Evolutionary conservation across 441 rosid genomes (phyloP).

Genomic region (Omphalea diandra): DNA sequence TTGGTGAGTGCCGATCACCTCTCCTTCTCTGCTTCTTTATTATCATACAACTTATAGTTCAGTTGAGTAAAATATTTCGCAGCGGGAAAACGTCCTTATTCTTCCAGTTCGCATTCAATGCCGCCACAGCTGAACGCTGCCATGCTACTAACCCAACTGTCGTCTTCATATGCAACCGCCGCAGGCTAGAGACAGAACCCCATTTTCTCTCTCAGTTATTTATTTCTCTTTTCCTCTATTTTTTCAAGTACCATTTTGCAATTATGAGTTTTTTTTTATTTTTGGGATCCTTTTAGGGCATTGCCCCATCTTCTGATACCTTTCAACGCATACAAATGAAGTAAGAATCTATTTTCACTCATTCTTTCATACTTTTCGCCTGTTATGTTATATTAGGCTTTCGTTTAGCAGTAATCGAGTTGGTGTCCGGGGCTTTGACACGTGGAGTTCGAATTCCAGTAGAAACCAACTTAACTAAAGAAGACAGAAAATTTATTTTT

Average conservation of each 20-base stretch:
- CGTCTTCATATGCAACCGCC: slow-evolving; percentile 70
- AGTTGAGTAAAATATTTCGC: slow-evolving; percentile 21
- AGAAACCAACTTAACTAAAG: too few species aligned
- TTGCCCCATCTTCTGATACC: slow-evolving; percentile 56
- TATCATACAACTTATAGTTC: background rate
- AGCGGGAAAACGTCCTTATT: slow-evolving; percentile 92
- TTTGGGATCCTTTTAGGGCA: slow-evolving; percentile 44
- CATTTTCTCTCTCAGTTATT: slow-evolving; percentile 74
- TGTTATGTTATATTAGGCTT: background rate
- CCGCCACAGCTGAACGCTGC: slow-evolving; percentile 9
- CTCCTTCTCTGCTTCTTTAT: background rate
- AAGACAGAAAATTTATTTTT: too few species aligned
- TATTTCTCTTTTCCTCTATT: background rate
- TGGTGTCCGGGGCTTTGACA: too few species aligned
- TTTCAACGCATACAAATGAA: slow-evolving; percentile 73
- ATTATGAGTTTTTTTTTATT: too few species aligned
- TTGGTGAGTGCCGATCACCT: slow-evolving; percentile 36
- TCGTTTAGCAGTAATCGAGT: too few species aligned
- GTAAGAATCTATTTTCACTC: slow-evolving; percentile 33
- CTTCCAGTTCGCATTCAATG: slow-evolving; percentile 75
- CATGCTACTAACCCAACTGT: slow-evolving; percentile 35
- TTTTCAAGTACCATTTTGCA: too few species aligned
- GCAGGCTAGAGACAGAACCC: slow-evolving; percentile 59
- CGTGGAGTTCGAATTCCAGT: too few species aligned
- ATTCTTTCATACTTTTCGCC: background rate